A percentile compares a stretch with the other conserved stretches of the same genome.
These are phyloP conservation scores for Diutina pseudorugosa DNA, from an alignment of 1,139 yeast genomes.

Conservation along the genomic window DNA sequence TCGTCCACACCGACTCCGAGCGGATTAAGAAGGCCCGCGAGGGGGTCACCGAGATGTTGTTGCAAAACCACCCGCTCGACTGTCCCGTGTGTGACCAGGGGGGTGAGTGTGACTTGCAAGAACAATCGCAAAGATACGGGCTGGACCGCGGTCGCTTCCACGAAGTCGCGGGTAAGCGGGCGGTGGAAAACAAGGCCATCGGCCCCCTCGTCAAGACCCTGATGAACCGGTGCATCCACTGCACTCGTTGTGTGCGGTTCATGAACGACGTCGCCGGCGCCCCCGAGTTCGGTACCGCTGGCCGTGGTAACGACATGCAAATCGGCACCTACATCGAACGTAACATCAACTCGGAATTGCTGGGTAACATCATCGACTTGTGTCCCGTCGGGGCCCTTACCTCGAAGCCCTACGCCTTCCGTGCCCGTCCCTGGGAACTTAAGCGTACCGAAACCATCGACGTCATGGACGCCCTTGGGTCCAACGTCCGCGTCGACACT, in stretches of 20 bases:
- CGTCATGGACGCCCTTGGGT: slow-evolving; percentile 76
- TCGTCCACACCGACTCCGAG: slow-evolving; percentile 69
- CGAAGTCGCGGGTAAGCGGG: slow-evolving; percentile 78
- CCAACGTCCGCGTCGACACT: slow-evolving; percentile 74
- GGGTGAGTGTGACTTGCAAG: slow-evolving; percentile 90
- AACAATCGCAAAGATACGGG: slow-evolving; percentile 77
- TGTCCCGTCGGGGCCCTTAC: slow-evolving; percentile 93
- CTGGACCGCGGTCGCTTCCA: slow-evolving; percentile 77
- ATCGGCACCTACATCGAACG: slow-evolving; percentile 84
- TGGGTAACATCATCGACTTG: slow-evolving; percentile 79
- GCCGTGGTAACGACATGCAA: slow-evolving; percentile 88
- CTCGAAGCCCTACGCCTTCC: slow-evolving; percentile 81
- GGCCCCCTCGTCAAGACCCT: slow-evolving; percentile 86
- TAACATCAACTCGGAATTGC: slow-evolving; percentile 74
- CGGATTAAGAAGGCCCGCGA: slow-evolving; percentile 79
- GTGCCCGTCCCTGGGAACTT: slow-evolving; percentile 90
- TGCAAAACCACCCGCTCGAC: slow-evolving; percentile 85
- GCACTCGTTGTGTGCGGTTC: slow-evolving; percentile 86
- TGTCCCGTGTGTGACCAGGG: slow-evolving; percentile 94
- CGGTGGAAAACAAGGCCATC: slow-evolving; percentile 81
- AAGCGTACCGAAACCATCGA: slow-evolving; percentile 84
- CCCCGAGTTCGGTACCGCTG: slow-evolving; percentile 80
- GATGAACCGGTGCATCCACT: slow-evolving; percentile 89
- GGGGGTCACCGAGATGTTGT: slow-evolving; percentile 81
- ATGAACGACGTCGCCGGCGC: slow-evolving; percentile 91